Evolutionary conservation across 768 basidiomycete species (phyloP).

Genomic region (Sarcodon sp.): DNA sequence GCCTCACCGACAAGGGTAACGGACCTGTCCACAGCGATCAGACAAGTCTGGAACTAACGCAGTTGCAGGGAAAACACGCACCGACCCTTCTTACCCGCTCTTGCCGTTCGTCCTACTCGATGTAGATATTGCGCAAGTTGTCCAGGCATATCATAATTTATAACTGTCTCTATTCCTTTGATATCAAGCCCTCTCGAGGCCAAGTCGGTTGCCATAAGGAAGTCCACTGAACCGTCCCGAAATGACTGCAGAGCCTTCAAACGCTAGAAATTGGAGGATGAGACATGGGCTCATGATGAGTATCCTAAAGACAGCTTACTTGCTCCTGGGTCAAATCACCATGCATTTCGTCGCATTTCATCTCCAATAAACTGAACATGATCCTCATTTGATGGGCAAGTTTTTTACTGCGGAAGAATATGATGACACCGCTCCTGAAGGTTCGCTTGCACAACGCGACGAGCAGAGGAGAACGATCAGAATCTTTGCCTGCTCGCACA

Average conservation of each 20-base stretch:
- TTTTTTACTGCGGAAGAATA: constrained; percentile 95
- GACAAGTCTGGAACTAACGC: not conserved
- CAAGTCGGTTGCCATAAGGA: constrained; percentile 90
- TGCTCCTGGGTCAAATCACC: constrained; percentile 96
- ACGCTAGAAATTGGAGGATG: constrained; percentile 36
- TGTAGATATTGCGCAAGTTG: constrained; percentile 92
- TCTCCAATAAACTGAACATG: constrained; percentile 77
- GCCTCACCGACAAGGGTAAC: constrained; percentile 93
- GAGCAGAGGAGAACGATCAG: constrained; percentile 65
- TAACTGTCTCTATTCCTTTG: constrained; percentile 93
- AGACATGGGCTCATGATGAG: not conserved
- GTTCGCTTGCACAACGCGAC: constrained; percentile 79
- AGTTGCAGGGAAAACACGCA: constrained; percentile 21
- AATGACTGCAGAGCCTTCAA: constrained; percentile 78
- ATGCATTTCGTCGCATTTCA: constrained; percentile 88
- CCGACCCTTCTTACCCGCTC: constrained; percentile 90
- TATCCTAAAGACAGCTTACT: constrained; percentile 26
- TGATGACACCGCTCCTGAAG: constrained; percentile 72
- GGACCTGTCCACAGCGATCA: constrained; percentile 38
- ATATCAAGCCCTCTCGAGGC: constrained; percentile 95
- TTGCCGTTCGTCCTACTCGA: constrained; percentile 93
- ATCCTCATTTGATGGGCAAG: constrained; percentile 95
- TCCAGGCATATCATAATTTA: constrained; percentile 98
- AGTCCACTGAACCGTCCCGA: constrained; percentile 81
- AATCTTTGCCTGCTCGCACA: constrained; percentile 69